Evolutionary conservation across 495 filamentous ascomycete species (phyloP), one percentile per base, ranked within the genome.

Genomic region (Podospora sp.): DNA sequence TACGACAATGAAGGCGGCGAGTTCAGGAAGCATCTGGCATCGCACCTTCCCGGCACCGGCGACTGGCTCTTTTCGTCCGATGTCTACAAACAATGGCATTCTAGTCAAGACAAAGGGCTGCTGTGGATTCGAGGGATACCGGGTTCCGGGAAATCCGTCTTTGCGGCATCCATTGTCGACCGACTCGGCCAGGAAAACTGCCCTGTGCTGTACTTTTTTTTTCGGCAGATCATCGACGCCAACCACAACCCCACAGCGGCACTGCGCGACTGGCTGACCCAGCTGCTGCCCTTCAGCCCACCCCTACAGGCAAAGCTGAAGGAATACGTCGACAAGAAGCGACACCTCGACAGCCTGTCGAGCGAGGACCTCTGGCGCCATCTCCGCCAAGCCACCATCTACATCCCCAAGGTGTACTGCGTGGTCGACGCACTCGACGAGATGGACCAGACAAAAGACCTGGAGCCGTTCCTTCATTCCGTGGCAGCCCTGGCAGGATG

Each of bases 121-220:
- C 73, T 86, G 0, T 85, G 83, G 82, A 77, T 85, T 56, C 80
- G 78, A 66, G 84, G 77, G n/a, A 79, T 85, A 35, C 77, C 84
- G 7, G 85, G 85, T 5, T 77, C 79, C 59, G 84, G 83, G 0
- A 87, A 87, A 72, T 79, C 75, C 12, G 83, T 87, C 21, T 55
- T 84, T 18, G 82, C 82, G 40, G 82, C 83, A 2, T 68, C 52
- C 2, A 60, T 84, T 14, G 72, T 78, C 36, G 24, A 72, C 16
- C 55, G 69, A 5, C 73, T 84, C 14, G 64, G 63, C 27, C 52
- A 50, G 20, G 73, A 71, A 63, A 76, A 61, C 36, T 68, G 36
- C 7, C 82, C 81, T 0, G 79, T 84, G 1, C 71, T 86, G 0
- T 85, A 71, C 67, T 86, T 88, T 73, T 88, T 88, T 73, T 85